Percentiles rank a stretch among this genome's conserved stretches.
Evolutionary conservation across 1,284 basidiomycete species (phyloP).

Genomic region (Paramarasmius palmivorus): DNA sequence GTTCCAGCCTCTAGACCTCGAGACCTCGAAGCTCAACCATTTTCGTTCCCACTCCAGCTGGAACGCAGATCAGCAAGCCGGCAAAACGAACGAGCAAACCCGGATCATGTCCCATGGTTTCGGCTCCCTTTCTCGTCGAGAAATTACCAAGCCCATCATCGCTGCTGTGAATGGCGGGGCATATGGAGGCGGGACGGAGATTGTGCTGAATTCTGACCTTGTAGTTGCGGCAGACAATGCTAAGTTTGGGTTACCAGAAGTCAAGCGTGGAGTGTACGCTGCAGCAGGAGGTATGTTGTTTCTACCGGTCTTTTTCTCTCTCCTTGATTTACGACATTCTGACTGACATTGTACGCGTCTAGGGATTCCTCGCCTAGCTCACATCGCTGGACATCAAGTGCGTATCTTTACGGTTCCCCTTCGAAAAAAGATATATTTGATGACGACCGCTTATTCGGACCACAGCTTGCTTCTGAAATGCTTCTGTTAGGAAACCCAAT

Average conservation of each 20-base stretch:
- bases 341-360: neutral
- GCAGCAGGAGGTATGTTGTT: conserved; percentile 65
- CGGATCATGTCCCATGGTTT: conserved; percentile 60
- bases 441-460: neutral
- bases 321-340: conserved; percentile 5
- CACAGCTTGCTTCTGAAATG: conserved; percentile 75
- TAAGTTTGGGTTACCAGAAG: conserved; percentile 80
- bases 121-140: conserved; percentile 72
- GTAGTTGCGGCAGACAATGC: conserved; percentile 76
- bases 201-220: conserved; percentile 81
- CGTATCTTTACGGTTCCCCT: conserved; percentile 10
- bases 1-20: too few relatives aligned
- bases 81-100: conserved; percentile 44
- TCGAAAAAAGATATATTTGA: neutral
- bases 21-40: too few relatives aligned
- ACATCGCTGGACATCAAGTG: conserved; percentile 71
- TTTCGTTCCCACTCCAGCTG: conserved; percentile 42
- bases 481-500: conserved; percentile 72
- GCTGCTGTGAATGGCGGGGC: conserved; percentile 82
- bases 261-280: conserved; percentile 78
- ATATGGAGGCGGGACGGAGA: conserved; percentile 81
- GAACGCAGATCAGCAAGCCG: conserved; percentile 47
- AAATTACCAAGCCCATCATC: conserved; percentile 76
- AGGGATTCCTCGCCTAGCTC: conserved; percentile 68
- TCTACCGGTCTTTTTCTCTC: conserved; percentile 21